Base-by-base conservation (phyloP, 2,329 filamentous ascomycete species). In the Talaromyces marneffei region DNA sequence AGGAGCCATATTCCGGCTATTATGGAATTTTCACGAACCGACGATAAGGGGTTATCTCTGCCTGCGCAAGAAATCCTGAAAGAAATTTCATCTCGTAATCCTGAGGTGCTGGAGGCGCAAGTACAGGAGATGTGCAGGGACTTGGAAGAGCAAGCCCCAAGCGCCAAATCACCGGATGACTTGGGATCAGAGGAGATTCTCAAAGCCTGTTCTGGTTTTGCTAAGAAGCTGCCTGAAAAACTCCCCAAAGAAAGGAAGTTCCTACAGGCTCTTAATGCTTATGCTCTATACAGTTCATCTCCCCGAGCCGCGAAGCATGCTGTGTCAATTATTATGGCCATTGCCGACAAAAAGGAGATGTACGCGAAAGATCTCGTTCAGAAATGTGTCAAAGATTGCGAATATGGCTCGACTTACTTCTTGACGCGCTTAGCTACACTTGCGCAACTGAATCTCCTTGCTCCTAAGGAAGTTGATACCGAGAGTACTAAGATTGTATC, bases 181-280 rank as follows among this genome's bases (percentile, higher is more conserved):
- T 75, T 85, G 1, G 82, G 85, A 2, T 87, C 90, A n/a, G 90
- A 94, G 12, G 91, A 97, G 69, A 93, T 93, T 1, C 81, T 99
- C 62, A 97, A 96, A 72, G 93, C 95, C 2, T 97, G 94, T 72
- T 90, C 93, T 9, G 91, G 90, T 1, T 99, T 96, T 72, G 90
- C 92, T 1, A 88, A 88, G 69, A 92, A 88, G 68, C 93, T 95
- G 67, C 87, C 93, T 0, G 82, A 87, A 10, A 92, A 97, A 63
- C 85, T 99, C 58, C 90, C 90, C 0, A 84, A 86, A 62, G 90
- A 96, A 64, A 86, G 88, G 60, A 90, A 89, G 66, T 93, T 97
- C 68, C 81, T 86, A 33, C 87, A 94, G 69, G 88, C 91, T 1
- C 83, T 99, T 72, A 86, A 88, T 63, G 88, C 85, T 67, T 97